phyloP scores from a whole-genome alignment of 257 asterid genomes.

The Solanum okadae region DNA sequence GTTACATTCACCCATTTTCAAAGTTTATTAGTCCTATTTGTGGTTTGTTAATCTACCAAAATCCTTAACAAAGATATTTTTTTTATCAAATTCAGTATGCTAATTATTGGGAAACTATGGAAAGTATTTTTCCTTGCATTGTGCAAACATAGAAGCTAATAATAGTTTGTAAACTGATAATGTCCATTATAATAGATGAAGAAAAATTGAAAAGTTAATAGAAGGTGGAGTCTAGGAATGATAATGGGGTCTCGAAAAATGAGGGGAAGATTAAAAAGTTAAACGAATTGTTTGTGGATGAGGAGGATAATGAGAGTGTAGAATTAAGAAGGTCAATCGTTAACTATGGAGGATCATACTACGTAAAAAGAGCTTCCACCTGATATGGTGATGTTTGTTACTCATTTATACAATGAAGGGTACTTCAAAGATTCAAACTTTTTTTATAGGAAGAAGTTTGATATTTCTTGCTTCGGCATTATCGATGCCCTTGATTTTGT shows the following conservation, averaged over 20 bases:
- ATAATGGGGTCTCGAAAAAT: neutral
- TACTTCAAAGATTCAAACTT: conserved; percentile 42
- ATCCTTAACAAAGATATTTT: neutral
- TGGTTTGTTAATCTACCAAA: too few relatives aligned
- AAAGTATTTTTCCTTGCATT: neutral
- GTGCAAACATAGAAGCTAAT: neutral
- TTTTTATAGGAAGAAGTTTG: conserved; percentile 31
- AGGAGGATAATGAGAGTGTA: neutral
- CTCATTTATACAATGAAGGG: conserved; percentile 15
- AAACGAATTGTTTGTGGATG: conserved; percentile 19
- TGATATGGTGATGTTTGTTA: neutral
- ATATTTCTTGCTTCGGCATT: conserved; percentile 31
- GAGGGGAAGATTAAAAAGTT: conserved; percentile 9
- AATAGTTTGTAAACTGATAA: neutral
- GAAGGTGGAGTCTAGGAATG: neutral
- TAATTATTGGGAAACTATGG: neutral
- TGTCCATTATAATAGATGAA: too few relatives aligned
- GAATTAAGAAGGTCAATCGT: neutral
- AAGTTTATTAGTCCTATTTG: too few relatives aligned
- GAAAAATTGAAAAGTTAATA: neutral
- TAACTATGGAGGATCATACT: conserved; percentile 30
- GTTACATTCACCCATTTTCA: too few relatives aligned
- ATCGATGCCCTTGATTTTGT: conserved; percentile 47
- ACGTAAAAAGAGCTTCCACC: conserved; percentile 44
- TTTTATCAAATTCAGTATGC: neutral